Base-by-base conservation (phyloP, 179 eudicot species). In the Silene coronaria region DNA sequence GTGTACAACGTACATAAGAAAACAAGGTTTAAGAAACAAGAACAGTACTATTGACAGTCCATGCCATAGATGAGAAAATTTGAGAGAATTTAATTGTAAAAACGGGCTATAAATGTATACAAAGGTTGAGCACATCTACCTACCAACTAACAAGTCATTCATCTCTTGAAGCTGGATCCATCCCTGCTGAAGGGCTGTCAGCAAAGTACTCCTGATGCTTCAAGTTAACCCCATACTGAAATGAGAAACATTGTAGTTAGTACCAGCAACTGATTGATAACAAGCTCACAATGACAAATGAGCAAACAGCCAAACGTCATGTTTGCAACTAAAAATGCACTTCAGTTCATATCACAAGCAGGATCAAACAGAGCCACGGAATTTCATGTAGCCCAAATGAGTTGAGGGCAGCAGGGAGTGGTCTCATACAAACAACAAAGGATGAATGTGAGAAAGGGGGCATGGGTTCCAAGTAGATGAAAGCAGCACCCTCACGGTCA, bases 191-290 rank as follows among this genome's bases (percentile, higher is more conserved):
- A 26, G 93, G 91, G 83, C 87, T 89, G 78, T 92, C 97, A 27
- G 98, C 97, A 81, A 86, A 91, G 79, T 93, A 93, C 78, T 91
- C 98, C 83, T 87, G 98, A 80, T 93, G 98, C 83, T 93, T 93
- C 74, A 88, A 85, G 77, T 93, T 93, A 77, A 93, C 98, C 22
- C 98, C 98, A 72, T 91, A 89, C 97, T 89, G 90, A 51, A 83
- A 45, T n/a, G 17, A 48, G 76, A 2, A 36, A 45, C n/a, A 51
- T 38, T 13, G 17, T 42, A 6, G 28, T 42, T 13, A 24, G 42
- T 21, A 68, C 24, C 59, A 67, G 63, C n/a, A 12, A 53, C 21
- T 16, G 48, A 23, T 53, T 27, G 34, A 24, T 17, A 51, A 46
- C 19, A 5, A 62, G 53, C 12, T 13, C 38, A 65, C 19, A 46